A percentile compares a stretch with the other conserved stretches of the same genome.
phyloP scores from a whole-genome alignment of 1,284 basidiomycete species.

The Tylopilus orsonianus region DNA sequence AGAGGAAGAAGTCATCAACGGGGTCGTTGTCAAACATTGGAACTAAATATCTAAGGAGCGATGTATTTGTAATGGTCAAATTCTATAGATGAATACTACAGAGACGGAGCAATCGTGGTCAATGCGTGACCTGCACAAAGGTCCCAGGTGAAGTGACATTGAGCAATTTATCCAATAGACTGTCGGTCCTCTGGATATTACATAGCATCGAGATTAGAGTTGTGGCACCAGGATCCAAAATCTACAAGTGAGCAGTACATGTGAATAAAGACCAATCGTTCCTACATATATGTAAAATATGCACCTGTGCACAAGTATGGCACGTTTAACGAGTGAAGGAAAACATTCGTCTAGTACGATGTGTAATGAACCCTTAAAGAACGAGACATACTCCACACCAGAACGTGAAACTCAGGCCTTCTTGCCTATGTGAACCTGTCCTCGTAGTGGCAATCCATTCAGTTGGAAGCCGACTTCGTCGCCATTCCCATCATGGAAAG shows the following conservation, averaged over 20 bases:
- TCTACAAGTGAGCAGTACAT: conserved; percentile 25
- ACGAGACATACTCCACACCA: neutral
- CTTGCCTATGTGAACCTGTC: conserved; percentile 65
- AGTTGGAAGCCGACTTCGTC: conserved; percentile 53
- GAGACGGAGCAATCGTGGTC: too few species aligned
- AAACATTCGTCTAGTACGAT: conserved; percentile 6
- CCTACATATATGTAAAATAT: conserved; percentile 11
- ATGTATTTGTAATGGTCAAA: neutral
- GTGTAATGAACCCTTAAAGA: neutral
- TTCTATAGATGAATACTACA: too few species aligned
- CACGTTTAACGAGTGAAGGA: conserved; percentile 7
- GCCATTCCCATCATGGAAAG: conserved; percentile 40
- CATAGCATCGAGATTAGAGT: neutral
- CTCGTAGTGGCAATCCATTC: conserved; percentile 62
- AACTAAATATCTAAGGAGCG: conserved; percentile 26
- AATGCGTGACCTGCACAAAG: too few species aligned
- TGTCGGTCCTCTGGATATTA: conserved; percentile 2
- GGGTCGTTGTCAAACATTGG: conserved; percentile 45
- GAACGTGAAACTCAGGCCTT: conserved; percentile 31
- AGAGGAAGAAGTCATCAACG: conserved; percentile 45
- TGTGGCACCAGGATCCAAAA: neutral
- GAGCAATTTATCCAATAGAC: too few species aligned
- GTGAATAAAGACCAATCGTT: conserved; percentile 8
- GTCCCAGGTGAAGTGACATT: too few species aligned
- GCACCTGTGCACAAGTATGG: conserved; percentile 2